Evolutionary conservation across 1,139 yeast species (phyloP).

Genomic region (Pichia sp.): DNA sequence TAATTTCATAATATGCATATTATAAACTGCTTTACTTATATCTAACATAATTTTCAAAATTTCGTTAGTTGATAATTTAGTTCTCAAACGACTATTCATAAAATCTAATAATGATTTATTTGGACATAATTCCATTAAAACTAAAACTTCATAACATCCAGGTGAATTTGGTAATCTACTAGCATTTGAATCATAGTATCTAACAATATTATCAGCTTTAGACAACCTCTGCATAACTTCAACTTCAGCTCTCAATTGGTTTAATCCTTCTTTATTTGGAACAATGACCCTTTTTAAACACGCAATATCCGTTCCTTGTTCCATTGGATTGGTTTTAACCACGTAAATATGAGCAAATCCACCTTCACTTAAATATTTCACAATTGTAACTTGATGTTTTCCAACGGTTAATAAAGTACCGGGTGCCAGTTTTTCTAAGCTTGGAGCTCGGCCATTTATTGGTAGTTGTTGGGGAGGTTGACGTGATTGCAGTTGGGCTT

Average conservation of each 20-base stretch:
- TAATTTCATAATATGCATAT: slow-evolving; percentile 60
- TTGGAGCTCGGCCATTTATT: slow-evolving; percentile 8
- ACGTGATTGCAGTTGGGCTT: background rate
- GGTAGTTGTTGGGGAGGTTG: background rate
- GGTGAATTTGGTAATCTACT: slow-evolving; percentile 41
- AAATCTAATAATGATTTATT: slow-evolving; percentile 65
- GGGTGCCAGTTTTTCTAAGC: slow-evolving; percentile 20
- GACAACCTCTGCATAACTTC: slow-evolving; percentile 71
- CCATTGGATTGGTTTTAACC: slow-evolving; percentile 48
- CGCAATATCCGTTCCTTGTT: slow-evolving; percentile 32
- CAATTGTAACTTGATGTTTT: slow-evolving; percentile 23
- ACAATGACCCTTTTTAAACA: slow-evolving; percentile 72
- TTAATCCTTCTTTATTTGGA: slow-evolving; percentile 62
- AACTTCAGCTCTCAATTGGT: slow-evolving; percentile 64
- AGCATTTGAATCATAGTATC: slow-evolving; percentile 73
- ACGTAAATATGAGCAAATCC: slow-evolving; percentile 79
- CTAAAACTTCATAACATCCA: slow-evolving; percentile 62
- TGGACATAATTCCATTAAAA: slow-evolving; percentile 75
- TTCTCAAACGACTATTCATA: slow-evolving; percentile 64
- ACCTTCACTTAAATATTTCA: slow-evolving; percentile 33
- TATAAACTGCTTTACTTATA: slow-evolving; percentile 59
- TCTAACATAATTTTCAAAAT: slow-evolving; percentile 63
- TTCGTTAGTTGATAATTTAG: slow-evolving; percentile 57
- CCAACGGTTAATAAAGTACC: slow-evolving; percentile 26
- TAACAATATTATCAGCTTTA: slow-evolving; percentile 52